These are phyloP conservation scores for Dipodascus albidus DNA, from an alignment of 805 yeast genomes.

Conservation along the genomic window DNA sequence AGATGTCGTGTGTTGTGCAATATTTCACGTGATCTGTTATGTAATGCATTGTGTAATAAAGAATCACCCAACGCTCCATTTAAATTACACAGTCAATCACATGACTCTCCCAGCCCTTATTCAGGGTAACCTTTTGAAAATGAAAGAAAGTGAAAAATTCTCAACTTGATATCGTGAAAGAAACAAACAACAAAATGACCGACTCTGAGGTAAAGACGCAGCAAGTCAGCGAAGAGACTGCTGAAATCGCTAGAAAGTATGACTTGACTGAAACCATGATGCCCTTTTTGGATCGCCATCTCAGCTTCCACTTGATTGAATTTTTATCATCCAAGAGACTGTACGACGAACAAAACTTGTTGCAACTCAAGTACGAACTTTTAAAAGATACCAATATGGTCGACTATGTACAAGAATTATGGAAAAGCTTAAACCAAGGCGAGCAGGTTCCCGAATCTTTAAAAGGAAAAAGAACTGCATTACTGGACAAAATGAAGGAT, in stretches of 20 bases:
- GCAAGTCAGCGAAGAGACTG: neutral
- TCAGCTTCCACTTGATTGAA: slow-evolving; percentile 43
- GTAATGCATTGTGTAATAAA: too few species aligned
- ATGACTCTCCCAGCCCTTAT: too few species aligned
- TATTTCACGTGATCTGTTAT: too few species aligned
- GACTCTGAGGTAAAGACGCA: neutral
- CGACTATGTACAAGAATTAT: slow-evolving; percentile 36
- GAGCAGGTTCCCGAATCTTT: slow-evolving; percentile 33
- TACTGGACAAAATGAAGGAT: slow-evolving; percentile 27
- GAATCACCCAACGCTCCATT: too few species aligned
- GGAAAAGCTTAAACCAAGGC: slow-evolving; percentile 31
- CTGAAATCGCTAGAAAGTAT: slow-evolving; percentile 26
- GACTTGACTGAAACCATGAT: slow-evolving; percentile 44
- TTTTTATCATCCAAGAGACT: slow-evolving; percentile 32
- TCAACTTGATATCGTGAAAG: too few species aligned
- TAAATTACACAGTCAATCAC: too few species aligned
- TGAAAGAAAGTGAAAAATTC: neutral
- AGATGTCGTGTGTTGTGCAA: too few species aligned
- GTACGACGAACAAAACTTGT: slow-evolving; percentile 35
- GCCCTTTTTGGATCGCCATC: slow-evolving; percentile 52
- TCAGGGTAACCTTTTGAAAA: too few species aligned
- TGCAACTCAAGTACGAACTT: slow-evolving; percentile 39
- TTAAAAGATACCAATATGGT: slow-evolving; percentile 49
- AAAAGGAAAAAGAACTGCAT: slow-evolving; percentile 24
- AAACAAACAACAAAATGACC: neutral